Percentiles rank a stretch among this genome's conserved stretches.
These are phyloP conservation scores for Toxicodendron radicans DNA, from an alignment of 345 rosid genomes.

Conservation along the genomic window DNA sequence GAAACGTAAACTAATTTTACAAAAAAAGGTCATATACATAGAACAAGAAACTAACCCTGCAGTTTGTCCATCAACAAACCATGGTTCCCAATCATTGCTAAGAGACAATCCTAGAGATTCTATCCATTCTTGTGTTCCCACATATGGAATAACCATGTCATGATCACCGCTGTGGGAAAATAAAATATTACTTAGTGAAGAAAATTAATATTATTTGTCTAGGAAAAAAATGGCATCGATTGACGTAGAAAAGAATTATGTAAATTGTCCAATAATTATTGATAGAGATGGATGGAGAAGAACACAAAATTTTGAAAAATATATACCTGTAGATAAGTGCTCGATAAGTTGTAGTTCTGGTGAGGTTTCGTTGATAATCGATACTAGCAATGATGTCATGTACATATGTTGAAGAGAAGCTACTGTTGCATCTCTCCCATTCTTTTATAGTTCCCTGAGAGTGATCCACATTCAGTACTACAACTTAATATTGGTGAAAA, in stretches of 20 bases:
- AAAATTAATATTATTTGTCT: no score
- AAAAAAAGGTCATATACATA: no score
- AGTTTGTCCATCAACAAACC: slow-evolving; percentile 28
- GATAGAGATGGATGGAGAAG: no score
- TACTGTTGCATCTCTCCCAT: slow-evolving; percentile 36
- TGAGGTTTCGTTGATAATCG: slow-evolving; percentile 28
- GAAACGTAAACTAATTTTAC: no score
- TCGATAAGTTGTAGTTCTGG: slow-evolving; percentile 20
- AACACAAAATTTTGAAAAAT: not conserved
- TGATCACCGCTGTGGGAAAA: slow-evolving; percentile 34
- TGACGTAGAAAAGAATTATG: no score
- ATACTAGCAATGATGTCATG: slow-evolving; percentile 15
- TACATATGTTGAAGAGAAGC: slow-evolving; percentile 10
- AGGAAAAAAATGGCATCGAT: no score
- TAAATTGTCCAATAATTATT: no score
- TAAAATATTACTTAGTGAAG: not conserved
- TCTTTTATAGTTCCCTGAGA: slow-evolving; percentile 23
- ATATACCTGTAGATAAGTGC: slow-evolving; percentile 35
- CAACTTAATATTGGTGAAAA: no score
- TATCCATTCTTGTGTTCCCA: slow-evolving; percentile 36
- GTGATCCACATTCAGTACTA: no score
- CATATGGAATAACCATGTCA: slow-evolving; percentile 32
- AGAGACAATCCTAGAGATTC: slow-evolving; percentile 24
- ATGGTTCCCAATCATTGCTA: not conserved
- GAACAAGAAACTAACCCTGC: slow-evolving; percentile 28